Conservation (phyloP, 83 land plant genomes). For the Thuja plicata region DNA sequence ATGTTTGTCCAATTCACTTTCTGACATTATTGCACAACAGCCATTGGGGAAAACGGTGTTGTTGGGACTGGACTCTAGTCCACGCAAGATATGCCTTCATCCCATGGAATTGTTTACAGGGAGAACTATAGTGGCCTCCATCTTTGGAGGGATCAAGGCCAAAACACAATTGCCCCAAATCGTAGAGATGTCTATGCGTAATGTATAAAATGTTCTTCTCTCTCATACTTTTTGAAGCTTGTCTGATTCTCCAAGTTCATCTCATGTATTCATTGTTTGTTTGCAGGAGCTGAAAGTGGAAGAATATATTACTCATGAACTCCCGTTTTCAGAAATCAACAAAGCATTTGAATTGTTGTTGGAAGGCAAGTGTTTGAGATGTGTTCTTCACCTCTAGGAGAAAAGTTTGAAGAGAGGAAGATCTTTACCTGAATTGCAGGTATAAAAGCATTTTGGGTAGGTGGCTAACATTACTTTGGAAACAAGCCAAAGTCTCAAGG, state of each 20-base stretch:
- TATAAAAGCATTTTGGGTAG: too few relatives aligned
- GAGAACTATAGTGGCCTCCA: conserved; percentile 34
- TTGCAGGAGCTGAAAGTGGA: conserved; percentile 48
- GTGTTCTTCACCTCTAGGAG: conserved; percentile 21
- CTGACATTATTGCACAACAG: conserved; percentile 22
- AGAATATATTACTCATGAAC: conserved; percentile 81
- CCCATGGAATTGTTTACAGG: conserved; percentile 42
- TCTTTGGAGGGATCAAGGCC: conserved; percentile 61
- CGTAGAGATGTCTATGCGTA: conserved; percentile 34
- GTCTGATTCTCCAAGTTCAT: not conserved
- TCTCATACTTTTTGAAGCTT: too few relatives aligned
- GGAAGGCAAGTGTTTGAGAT: conserved; percentile 76
- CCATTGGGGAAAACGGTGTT: conserved; percentile 69
- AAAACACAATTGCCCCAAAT: conserved; percentile 49
- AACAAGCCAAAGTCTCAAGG: too few relatives aligned
- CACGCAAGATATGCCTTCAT: conserved; percentile 24
- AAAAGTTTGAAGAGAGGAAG: too few relatives aligned
- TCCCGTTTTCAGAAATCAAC: conserved; percentile 73
- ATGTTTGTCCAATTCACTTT: not conserved
- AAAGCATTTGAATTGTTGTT: conserved; percentile 80
- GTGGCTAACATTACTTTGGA: too few relatives aligned
- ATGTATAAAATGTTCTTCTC: conserved; percentile 28
- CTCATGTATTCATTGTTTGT: not conserved
- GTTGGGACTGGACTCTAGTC: conserved; percentile 52
- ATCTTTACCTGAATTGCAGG: too few relatives aligned